A percentile compares a stretch with the other conserved stretches of the same genome.
These are phyloP conservation scores for Candida piceae DNA, from an alignment of 805 yeast species.

Conservation along the genomic window DNA sequence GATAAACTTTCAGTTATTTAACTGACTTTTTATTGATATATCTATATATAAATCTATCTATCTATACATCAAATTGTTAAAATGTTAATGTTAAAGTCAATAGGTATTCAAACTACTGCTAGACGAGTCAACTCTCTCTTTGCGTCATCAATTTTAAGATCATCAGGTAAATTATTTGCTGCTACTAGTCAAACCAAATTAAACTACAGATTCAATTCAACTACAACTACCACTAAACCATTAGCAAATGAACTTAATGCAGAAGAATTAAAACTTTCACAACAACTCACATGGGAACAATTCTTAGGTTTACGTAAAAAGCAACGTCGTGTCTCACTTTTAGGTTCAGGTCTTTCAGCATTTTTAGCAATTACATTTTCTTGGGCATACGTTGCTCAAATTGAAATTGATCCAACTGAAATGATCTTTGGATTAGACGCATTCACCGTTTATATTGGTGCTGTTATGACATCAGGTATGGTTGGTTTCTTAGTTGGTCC, in stretches of 20 bases:
- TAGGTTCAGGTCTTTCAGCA: constrained; percentile 65
- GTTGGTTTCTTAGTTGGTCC: constrained; percentile 85
- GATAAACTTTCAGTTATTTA: too few species aligned
- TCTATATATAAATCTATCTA: too few species aligned
- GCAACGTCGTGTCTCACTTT: constrained; percentile 64
- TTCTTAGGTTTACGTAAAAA: constrained; percentile 72
- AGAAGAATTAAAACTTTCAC: constrained; percentile 20
- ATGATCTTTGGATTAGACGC: constrained; percentile 89
- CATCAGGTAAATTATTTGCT: too few species aligned
- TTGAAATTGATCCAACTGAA: constrained; percentile 85
- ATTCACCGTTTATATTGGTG: constrained; percentile 72
- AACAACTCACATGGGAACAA: constrained; percentile 64
- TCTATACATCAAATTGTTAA: not conserved
- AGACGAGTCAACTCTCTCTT: not conserved
- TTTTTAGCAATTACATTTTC: constrained; percentile 60
- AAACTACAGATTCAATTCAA: constrained; percentile 3
- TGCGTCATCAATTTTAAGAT: not conserved
- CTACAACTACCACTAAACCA: not conserved
- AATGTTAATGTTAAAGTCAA: constrained; percentile 10
- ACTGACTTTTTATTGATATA: too few species aligned
- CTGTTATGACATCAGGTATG: constrained; percentile 64
- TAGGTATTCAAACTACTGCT: constrained; percentile 5
- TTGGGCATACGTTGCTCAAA: constrained; percentile 70
- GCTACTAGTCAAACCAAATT: not conserved
- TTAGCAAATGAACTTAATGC: constrained; percentile 12